A percentile compares a stretch with the other conserved stretches of the same genome.
Evolutionary conservation across 345 rosid genomes (phyloP).

Genomic region (Linum trigynum): DNA sequence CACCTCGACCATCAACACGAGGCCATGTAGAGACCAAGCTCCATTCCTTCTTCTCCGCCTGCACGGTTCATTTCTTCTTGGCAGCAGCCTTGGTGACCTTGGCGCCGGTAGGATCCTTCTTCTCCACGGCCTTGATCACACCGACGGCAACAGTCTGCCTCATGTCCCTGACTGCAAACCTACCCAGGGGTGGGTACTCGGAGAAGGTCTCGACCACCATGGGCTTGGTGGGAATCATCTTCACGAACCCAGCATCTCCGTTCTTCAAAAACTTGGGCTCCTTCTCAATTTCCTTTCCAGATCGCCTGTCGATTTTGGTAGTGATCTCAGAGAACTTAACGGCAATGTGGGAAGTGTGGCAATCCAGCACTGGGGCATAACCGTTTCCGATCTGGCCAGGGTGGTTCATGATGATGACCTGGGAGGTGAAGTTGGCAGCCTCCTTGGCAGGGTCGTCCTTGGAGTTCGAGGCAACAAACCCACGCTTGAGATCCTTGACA

Average conservation of each 20-base stretch:
- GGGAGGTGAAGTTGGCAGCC: constrained; percentile 10
- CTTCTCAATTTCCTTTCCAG: constrained; percentile 8
- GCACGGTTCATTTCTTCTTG: constrained; percentile 19
- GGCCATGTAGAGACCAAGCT: neutral
- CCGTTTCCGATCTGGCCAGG: constrained; percentile 11
- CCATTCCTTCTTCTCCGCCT: neutral
- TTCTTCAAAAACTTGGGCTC: constrained; percentile 9
- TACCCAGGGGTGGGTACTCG: constrained; percentile 14
- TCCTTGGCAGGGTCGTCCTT: constrained; percentile 12
- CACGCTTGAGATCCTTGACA: constrained; percentile 12
- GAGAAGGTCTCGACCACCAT: constrained; percentile 23
- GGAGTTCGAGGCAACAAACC: constrained; percentile 7
- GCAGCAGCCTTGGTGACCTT: constrained; percentile 20
- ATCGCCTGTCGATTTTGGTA: constrained; percentile 12
- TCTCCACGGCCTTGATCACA: constrained; percentile 18
- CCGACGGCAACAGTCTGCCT: constrained; percentile 21
- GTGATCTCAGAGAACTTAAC: constrained; percentile 7
- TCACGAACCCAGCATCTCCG: constrained; percentile 8
- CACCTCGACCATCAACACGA: neutral
- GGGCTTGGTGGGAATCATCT: constrained; percentile 16
- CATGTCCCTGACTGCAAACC: constrained; percentile 22
- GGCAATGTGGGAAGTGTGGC: constrained; percentile 8
- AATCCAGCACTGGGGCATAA: constrained; percentile 7
- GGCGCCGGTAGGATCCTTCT: constrained; percentile 18
- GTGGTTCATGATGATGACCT: constrained; percentile 12